Percentiles rank a stretch among this genome's conserved stretches.
phyloP scores from a whole-genome alignment of 1,284 basidiomycete species.

The Ceratobasidium sp. region DNA sequence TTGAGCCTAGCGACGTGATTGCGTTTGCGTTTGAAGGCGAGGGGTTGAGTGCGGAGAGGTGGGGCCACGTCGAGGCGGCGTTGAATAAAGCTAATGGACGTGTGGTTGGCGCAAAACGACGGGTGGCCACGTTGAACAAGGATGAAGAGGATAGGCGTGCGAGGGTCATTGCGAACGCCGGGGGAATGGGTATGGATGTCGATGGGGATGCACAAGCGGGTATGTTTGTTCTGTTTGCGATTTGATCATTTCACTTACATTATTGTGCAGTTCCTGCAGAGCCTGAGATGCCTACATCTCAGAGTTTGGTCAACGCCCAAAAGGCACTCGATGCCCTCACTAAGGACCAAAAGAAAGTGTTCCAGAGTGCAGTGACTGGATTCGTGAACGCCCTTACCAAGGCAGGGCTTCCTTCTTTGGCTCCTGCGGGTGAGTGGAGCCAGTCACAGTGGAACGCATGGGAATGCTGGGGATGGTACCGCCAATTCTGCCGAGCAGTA shows the following conservation, averaged over 20 bases:
- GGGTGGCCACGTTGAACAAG: constrained; percentile 79
- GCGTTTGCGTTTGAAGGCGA: constrained; percentile 70
- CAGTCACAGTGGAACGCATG: constrained; percentile 78
- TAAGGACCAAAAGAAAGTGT: constrained; percentile 77
- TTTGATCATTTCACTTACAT: constrained; percentile 9
- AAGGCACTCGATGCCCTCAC: constrained; percentile 79
- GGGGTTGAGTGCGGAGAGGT: constrained; percentile 71
- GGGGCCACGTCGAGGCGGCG: constrained; percentile 84
- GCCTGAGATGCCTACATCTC: constrained; percentile 65
- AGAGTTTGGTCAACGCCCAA: constrained; percentile 74
- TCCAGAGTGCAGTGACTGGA: constrained; percentile 75
- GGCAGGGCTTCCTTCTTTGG: constrained; percentile 61
- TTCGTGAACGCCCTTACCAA: constrained; percentile 73
- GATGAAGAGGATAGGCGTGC: constrained; percentile 88
- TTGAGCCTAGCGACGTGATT: constrained; percentile 93
- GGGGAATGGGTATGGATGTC: constrained; percentile 56
- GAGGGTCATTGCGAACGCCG: constrained; percentile 68
- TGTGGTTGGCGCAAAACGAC: constrained; percentile 79
- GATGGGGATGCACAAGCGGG: constrained; percentile 49
- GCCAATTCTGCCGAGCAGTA: constrained; percentile 84
- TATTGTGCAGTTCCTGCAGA: background rate
- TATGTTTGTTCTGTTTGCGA: constrained; percentile 42
- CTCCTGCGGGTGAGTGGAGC: constrained; percentile 72
- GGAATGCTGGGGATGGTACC: constrained; percentile 89
- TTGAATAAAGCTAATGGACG: constrained; percentile 90